phyloP scores from a whole-genome alignment of 345 rosid genomes.

The Schrenkiella parvula region DNA sequence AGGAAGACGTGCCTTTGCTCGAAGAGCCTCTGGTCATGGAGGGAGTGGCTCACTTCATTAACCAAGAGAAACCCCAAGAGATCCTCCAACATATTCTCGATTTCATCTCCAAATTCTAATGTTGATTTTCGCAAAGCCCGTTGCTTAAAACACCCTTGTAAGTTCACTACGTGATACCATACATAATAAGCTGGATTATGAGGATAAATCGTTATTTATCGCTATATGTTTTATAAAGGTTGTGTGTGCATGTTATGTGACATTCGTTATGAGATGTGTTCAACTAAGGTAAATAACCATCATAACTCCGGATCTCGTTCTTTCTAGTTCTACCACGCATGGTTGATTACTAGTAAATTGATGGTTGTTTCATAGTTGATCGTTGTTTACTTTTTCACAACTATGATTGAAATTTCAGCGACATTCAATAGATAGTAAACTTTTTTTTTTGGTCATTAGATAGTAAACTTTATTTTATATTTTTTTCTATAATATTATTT shows the following conservation, averaged over 20 bases:
- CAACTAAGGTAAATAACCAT: background rate
- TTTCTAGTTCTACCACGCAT: background rate
- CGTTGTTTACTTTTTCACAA: background rate
- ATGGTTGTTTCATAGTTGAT: background rate
- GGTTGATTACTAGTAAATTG: background rate
- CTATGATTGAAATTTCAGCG: background rate
- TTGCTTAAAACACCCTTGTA: too few species aligned
- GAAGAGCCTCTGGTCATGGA: slow-evolving; percentile 30
- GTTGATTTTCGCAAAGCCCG: background rate
- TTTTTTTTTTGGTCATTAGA: too few species aligned
- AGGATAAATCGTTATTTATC: background rate
- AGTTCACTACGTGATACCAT: background rate
- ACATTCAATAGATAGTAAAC: too few species aligned
- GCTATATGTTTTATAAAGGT: background rate
- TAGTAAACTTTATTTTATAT: too few species aligned
- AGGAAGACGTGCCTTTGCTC: slow-evolving; percentile 28
- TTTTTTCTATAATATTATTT: too few species aligned
- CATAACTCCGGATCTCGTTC: background rate
- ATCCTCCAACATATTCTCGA: slow-evolving; percentile 17
- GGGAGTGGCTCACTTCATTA: slow-evolving; percentile 27
- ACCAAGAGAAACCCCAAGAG: slow-evolving; percentile 33
- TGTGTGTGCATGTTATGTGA: background rate
- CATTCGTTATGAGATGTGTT: background rate
- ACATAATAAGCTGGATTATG: background rate
- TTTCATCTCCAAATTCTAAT: slow-evolving; percentile 27